Conservation (phyloP, 2,329 filamentous ascomycete species). For the Anisogramma anomala region DNA sequence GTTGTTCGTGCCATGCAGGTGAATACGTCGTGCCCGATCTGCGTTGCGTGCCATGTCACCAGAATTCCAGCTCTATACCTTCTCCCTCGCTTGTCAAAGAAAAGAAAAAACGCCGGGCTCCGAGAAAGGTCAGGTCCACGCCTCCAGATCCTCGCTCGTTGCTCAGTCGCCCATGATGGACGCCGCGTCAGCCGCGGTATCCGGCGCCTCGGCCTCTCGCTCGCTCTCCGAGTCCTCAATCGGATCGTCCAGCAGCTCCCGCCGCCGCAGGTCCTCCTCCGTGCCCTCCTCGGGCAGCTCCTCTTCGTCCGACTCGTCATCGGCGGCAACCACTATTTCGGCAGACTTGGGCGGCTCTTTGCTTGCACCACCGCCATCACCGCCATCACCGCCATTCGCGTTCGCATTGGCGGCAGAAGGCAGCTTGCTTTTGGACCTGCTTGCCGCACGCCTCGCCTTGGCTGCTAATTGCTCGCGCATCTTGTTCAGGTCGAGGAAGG, state of each 20-base stretch:
- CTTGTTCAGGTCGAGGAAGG: slow-evolving; percentile 63
- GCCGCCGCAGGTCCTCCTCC: slow-evolving; percentile 42
- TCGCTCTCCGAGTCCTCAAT: slow-evolving; percentile 26
- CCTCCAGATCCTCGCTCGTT: background rate
- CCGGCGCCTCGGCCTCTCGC: slow-evolving; percentile 28
- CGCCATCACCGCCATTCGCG: slow-evolving; percentile 17
- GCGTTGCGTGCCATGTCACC: no score
- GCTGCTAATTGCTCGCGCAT: slow-evolving; percentile 32
- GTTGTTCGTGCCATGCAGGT: background rate
- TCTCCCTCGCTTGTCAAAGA: no score
- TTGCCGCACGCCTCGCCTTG: slow-evolving; percentile 27
- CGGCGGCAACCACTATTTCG: slow-evolving; percentile 35
- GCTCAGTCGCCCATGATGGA: slow-evolving; percentile 34
- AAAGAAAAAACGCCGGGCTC: slow-evolving; percentile 14
- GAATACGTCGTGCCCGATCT: no score
- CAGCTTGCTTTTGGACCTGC: slow-evolving; percentile 27
- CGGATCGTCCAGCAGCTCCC: slow-evolving; percentile 41
- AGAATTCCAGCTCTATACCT: no score
- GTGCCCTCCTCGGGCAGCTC: slow-evolving; percentile 47
- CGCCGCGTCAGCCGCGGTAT: slow-evolving; percentile 31
- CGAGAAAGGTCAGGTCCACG: slow-evolving; percentile 1
- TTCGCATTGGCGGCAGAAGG: slow-evolving; percentile 17
- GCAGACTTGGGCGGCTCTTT: slow-evolving; percentile 31
- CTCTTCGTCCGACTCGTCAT: slow-evolving; percentile 28
- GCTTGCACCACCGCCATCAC: slow-evolving; percentile 22